Evolutionary conservation across 1,284 basidiomycete species (phyloP), one percentile per base, ranked within the genome.

Genomic region (Leccinum subatratum): DNA sequence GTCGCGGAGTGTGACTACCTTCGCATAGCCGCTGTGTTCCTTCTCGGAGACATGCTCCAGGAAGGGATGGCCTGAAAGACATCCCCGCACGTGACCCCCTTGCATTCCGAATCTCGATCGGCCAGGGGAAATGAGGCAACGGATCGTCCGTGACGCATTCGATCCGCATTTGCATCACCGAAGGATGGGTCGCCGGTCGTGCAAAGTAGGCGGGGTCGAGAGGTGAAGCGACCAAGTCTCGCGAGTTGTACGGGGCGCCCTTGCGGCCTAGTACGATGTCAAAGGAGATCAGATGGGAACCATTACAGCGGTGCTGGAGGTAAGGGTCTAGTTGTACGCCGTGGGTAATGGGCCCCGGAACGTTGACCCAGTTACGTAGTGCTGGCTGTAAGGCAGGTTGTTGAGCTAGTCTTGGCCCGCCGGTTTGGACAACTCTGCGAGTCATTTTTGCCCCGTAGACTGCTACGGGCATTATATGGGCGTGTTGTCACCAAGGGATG

Each of bases 121-220:
- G 83, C 86, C 86, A 88, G 9, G 79, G 81, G 70, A 85, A 84
- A 12, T 68, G 70, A 0, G 77, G 76, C 57, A 79, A 76, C 3
- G 80, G 75, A 69, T 85, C 84, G 60, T 83, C 83, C 25, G 82
- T 83, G 28, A 88, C 77, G 4, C 77, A 80, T 61, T 78, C 80
- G 74, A 89, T 82, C 67, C 80, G 80, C 79, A 88, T 80, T 63
- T 82, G 78, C 8, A 82, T 82, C 54, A 86, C 77, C 66, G 85
- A 82, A 0, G 87, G 87, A 72, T 77, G 82, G 3, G 86, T 87
- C n/a, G 86, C 87, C 0, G 86, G 86, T 70, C 87, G 85, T 12
- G 80, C 74, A 60, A 79, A 77, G 71, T 86, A 83, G 1, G 80
- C 73, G 2, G 75, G 70, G 28, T 77, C 71, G 64, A 79, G 72